Conservation (phyloP, 306 rosid species). For the Lablab purpureus region DNA sequence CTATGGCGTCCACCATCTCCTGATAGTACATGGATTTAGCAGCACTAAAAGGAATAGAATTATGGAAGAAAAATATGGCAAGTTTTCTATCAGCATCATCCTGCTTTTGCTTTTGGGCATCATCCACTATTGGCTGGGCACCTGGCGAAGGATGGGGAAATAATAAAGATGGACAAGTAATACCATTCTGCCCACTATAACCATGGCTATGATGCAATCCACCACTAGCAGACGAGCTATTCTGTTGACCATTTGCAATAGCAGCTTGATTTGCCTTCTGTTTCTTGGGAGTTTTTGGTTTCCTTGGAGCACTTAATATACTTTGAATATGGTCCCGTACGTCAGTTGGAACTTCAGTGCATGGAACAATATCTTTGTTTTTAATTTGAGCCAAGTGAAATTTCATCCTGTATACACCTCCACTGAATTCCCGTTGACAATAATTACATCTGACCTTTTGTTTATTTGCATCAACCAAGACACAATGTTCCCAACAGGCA, state of each 20-base stretch:
- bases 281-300: constrained; percentile 69
- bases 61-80: constrained; percentile 70
- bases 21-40: constrained; percentile 70
- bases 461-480: constrained; percentile 68
- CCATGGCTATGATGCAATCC: constrained; percentile 64
- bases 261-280: constrained; percentile 56
- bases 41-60: constrained; percentile 69
- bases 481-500: constrained; percentile 84
- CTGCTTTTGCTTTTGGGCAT: constrained; percentile 58
- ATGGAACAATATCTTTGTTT: constrained; percentile 81
- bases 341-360: constrained; percentile 68
- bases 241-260: constrained; percentile 56
- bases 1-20: constrained; percentile 76
- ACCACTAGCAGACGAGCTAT: constrained; percentile 74
- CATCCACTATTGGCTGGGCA: constrained; percentile 58
- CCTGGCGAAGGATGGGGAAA: constrained; percentile 56
- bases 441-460: constrained; percentile 81
- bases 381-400: constrained; percentile 84
- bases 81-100: constrained; percentile 71
- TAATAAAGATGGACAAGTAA: constrained; percentile 63
- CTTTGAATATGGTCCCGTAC: constrained; percentile 70
- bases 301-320: constrained; percentile 68
- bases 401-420: constrained; percentile 86
- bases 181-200: constrained; percentile 65
- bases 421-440: constrained; percentile 77